Base-by-base conservation (phyloP, 805 yeast species). In the Zygosaccharomyces pseudorouxii region DNA sequence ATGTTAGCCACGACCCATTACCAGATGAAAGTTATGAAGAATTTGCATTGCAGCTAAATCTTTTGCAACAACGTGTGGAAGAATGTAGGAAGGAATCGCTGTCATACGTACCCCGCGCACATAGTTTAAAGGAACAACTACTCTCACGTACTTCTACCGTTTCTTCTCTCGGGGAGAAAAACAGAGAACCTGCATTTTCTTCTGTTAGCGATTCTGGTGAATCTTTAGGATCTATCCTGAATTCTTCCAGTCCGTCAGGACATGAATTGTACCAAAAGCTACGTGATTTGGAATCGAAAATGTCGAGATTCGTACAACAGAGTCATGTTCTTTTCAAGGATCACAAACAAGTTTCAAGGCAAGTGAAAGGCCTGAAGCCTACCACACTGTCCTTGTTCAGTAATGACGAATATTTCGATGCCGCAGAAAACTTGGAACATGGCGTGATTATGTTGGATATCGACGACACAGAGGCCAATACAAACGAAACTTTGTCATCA, bases 381-480 rank as follows among this genome's bases (percentile, higher is more conserved):
- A 51, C 63, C 1, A 46, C 65, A 9, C 35, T 58, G 4, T 59
- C 69, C 2, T 50, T 46, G 4, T 70, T 77, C 3, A 59, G 77
- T 2, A 67, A 76, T 19, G 73, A 77, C 3, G 78, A 76, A 39
- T 81, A 74, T 57, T 81, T 66, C 58, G 95, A 87, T 68, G 95
- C 95, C 1, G 75, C 74, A 43, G 92, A 85, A 65, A 55, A 72
- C 54, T 46, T 63, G 4, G 52, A 55, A 38, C 69, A 62, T 1
- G 84, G 81, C 3, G 87, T 84, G 11, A 79, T 82, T n/a, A 64
- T 83, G 59, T 65, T 82, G 14, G 70, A 72, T 27, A 69, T 67
- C 45, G 71, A 69, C 28, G 71, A 64, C 33, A 52, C 48, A 4
- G 51, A 45, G 28, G 51, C 42, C 5, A 45, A 42, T 19, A 36